These are phyloP conservation scores for Fusarium sp. DNA, from an alignment of 2,329 filamentous ascomycete genomes.

Conservation along the genomic window DNA sequence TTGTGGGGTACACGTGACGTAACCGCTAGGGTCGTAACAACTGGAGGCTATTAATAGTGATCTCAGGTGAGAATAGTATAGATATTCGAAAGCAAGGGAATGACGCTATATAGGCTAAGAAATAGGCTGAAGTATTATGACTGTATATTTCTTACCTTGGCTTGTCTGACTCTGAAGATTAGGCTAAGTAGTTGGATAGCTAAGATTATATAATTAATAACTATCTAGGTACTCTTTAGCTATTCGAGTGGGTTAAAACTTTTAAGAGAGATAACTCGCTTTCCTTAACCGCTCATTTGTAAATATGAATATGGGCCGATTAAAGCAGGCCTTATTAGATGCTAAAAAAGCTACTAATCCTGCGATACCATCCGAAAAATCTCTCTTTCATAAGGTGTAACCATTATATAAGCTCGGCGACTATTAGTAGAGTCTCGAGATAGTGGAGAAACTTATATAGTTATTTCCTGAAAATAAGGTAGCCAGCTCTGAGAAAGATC, in stretches of 20 bases:
- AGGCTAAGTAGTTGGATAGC: background rate
- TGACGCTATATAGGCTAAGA: background rate
- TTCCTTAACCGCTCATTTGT: slow-evolving; percentile 1
- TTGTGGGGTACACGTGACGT: background rate
- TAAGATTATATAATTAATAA: background rate
- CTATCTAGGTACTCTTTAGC: background rate
- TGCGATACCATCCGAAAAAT: background rate
- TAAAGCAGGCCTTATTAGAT: background rate
- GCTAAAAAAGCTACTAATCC: background rate
- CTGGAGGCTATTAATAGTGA: background rate
- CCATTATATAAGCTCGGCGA: background rate
- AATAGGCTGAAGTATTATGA: background rate
- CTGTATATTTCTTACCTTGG: background rate
- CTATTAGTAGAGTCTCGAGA: background rate
- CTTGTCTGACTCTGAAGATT: background rate
- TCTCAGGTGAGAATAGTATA: background rate
- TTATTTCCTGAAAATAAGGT: background rate
- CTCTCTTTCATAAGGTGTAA: background rate
- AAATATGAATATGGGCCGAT: background rate
- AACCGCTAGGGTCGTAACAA: too few species aligned
- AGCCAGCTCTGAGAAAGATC: background rate
- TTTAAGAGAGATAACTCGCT: background rate
- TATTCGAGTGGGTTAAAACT: background rate
- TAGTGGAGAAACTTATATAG: background rate
- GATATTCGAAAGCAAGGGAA: background rate